Evolutionary conservation across 352 stramenopile species (phyloP), one percentile per base, ranked within the genome.

Genomic region (Phytophthora agathidicida): DNA sequence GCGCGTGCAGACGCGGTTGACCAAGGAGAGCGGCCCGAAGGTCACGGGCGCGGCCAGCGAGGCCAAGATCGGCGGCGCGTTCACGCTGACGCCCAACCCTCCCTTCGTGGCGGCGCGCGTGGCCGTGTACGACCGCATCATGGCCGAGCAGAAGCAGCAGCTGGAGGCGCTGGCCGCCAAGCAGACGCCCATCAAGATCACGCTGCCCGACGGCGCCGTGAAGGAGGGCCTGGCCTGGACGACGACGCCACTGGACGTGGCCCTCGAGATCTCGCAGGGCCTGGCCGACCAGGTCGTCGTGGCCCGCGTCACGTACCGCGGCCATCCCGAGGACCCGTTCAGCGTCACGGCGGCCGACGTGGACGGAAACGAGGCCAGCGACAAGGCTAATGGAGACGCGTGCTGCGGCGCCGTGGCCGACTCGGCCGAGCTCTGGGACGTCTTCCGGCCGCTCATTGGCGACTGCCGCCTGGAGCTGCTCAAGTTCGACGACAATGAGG

Each of bases 401-500:
- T 86, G 76, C 49, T 88, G 80, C 54, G 74, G 73, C n/a, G 70
- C 68, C n/a, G 70, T 80, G 35, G 64, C 74, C 27, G 63, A 70
- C 51, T 71, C 88, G 41, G 70, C 76, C 14, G 80, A 98, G 71
- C 80, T 99, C 19, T 99, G 96, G 97, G 97, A 99, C 77, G 87
- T 99, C 44, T 98, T 88, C 47, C 89, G 97, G 13, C 96, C 97
- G 16, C 80, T 99, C 13, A 98, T 99, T 41, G 97, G 98, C 42
- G 89, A 97, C 73, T 98, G 95, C 55, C 91, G 92, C 54, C 76
- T 99, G 33, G 86, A 98, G 71, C 84, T 99, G 60, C 84, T 99
- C 45, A 99, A 99, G 79, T 99, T 99, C 73, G 94, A 99, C 31
- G 96, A 99, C 60, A 76, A 86, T 16, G 97, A 99, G 52, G 97